A percentile compares a stretch with the other conserved stretches of the same genome.
phyloP scores from a whole-genome alignment of 192 early-diverging fungal genomes.

The Geranomyces michiganensis region DNA sequence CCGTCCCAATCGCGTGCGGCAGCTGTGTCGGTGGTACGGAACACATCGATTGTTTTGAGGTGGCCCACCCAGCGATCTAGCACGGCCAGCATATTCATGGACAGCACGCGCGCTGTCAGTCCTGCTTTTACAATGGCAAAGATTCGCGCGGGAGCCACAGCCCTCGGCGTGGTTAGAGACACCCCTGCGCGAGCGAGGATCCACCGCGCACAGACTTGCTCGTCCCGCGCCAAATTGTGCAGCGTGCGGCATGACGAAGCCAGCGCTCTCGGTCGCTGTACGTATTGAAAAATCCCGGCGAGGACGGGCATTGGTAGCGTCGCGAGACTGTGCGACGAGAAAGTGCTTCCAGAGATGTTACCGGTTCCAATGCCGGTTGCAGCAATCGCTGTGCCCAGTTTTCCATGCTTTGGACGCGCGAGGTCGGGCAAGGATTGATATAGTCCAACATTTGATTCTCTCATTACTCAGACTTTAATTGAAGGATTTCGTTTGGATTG shows the following conservation, averaged over 20 bases:
- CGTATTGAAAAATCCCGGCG: background rate
- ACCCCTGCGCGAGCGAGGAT: background rate
- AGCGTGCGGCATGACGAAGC: background rate
- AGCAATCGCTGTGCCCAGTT: no score
- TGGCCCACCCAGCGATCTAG: background rate
- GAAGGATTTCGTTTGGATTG: no score
- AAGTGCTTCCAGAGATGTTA: background rate
- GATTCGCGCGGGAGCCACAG: no score
- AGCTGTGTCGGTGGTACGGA: background rate
- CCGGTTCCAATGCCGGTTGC: background rate
- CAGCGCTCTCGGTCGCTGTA: background rate
- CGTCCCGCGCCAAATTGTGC: background rate
- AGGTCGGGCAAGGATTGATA: no score
- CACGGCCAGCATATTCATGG: background rate
- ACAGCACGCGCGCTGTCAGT: background rate
- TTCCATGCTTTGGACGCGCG: no score
- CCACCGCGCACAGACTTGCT: slow-evolving; percentile 7
- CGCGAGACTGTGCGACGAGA: background rate
- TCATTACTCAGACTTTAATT: no score
- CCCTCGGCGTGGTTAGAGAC: background rate
- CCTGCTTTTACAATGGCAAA: background rate
- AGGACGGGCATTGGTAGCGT: slow-evolving; percentile 6
- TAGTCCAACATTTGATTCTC: no score
- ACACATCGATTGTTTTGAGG: background rate
- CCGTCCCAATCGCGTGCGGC: background rate